Conservation (phyloP, 495 filamentous ascomycete species). For the Penicillium lividum region DNA sequence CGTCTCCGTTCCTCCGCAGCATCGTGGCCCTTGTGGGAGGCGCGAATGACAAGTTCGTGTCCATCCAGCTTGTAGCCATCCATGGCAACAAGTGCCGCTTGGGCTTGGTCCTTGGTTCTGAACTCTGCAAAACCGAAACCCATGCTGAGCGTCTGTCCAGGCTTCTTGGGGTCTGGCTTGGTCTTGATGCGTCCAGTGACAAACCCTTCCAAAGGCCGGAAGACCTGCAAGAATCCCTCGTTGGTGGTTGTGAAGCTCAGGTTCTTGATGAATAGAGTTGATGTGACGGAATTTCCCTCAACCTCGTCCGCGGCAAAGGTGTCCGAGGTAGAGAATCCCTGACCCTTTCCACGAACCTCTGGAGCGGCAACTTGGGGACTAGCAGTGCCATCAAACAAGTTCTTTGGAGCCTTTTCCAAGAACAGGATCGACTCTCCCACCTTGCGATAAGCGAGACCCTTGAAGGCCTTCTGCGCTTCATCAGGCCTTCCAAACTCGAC, state of each 20-base stretch:
- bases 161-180: slow-evolving; percentile 80
- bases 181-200: slow-evolving; percentile 82
- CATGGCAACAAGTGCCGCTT: slow-evolving; percentile 79
- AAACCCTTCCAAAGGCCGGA: slow-evolving; percentile 81
- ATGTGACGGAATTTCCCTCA: slow-evolving; percentile 58
- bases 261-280: slow-evolving; percentile 89
- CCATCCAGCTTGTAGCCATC: slow-evolving; percentile 80
- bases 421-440: slow-evolving; percentile 91
- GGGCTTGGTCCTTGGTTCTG: slow-evolving; percentile 69
- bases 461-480: slow-evolving; percentile 79
- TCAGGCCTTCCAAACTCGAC: slow-evolving; percentile 78
- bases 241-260: slow-evolving; percentile 89
- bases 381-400: slow-evolving; percentile 61
- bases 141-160: slow-evolving; percentile 85
- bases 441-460: slow-evolving; percentile 78
- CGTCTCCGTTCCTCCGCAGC: slow-evolving; percentile 81
- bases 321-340: slow-evolving; percentile 56
- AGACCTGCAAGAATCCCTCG: slow-evolving; percentile 67
- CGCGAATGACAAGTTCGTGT: slow-evolving; percentile 80
- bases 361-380: slow-evolving; percentile 27
- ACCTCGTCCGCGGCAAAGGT: slow-evolving; percentile 55
- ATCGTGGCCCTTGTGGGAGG: slow-evolving; percentile 81
- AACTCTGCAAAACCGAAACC: slow-evolving; percentile 97
- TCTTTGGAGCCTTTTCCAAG: slow-evolving; percentile 88
- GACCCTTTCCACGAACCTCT: slow-evolving; percentile 43